Evolutionary conservation across 148 eudicot genomes (phyloP).

Genomic region (Beta vulgaris): DNA sequence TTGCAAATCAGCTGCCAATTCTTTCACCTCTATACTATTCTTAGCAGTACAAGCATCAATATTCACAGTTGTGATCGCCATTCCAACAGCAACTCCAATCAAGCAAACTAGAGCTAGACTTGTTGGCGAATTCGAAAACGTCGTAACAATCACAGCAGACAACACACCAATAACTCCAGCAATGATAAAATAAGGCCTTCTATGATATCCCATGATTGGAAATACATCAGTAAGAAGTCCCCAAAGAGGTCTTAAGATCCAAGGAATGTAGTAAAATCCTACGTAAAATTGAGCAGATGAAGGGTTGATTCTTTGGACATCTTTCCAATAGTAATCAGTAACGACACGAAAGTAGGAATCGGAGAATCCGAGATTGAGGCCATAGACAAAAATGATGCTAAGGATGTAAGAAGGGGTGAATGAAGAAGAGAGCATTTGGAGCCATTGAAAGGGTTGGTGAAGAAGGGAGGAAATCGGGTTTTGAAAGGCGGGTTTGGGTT

Average conservation of each 20-base stretch:
- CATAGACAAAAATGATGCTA: constrained; percentile 48
- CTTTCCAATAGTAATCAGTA: constrained; percentile 70
- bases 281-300: constrained; percentile 45
- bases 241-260: constrained; percentile 67
- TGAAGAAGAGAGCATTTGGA: constrained; percentile 28
- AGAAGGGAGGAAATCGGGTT: constrained; percentile 9
- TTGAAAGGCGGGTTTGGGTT: not conserved
- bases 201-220: constrained; percentile 47
- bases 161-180: constrained; percentile 46
- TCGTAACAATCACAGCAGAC: constrained; percentile 36
- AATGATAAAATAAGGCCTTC: constrained; percentile 47
- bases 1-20: constrained; percentile 63
- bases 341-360: constrained; percentile 49
- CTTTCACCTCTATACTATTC: constrained; percentile 49
- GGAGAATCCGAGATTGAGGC: constrained; percentile 58
- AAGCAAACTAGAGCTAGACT: constrained; percentile 40
- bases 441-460: constrained; percentile 39
- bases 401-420: constrained; percentile 41
- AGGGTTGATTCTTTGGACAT: constrained; percentile 49
- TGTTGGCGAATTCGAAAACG: constrained; percentile 27
- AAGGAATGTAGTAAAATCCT: constrained; percentile 57
- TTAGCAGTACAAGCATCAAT: constrained; percentile 64
- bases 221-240: constrained; percentile 60
- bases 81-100: constrained; percentile 37
- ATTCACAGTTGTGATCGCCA: constrained; percentile 51